Base-by-base conservation (phyloP, 495 filamentous ascomycete species). In the Xylaria sp. region DNA sequence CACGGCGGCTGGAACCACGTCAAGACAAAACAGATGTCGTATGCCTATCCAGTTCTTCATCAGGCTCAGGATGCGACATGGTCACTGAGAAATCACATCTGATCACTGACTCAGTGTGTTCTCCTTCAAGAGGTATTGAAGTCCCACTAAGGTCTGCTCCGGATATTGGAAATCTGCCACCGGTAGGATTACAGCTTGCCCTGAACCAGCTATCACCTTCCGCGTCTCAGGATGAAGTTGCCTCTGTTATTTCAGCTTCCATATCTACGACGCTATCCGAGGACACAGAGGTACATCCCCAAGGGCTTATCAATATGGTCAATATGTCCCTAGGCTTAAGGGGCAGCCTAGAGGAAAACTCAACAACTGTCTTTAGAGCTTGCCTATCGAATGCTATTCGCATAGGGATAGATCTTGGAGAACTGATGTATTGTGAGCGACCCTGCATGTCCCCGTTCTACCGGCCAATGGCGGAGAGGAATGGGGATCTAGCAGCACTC, bases 381-480 rank as follows among this genome's bases (percentile, higher is more conserved):
- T 77, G 76, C 9, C 59, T 83, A 15, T 69, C 74, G 24, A 86
- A 86, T 62, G 84, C 84, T 2, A 69, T 73, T 11, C 69, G 74
- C 29, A 71, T 85, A 5, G 79, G 80, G 0, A 73, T 83, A 26
- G 61, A 75, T 41, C 17, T 81, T n/a, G 48, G 71, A 7, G 72
- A 79, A 2, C 64, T 85, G 24, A 29, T 78, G 35, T 61, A 66
- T 50, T 71, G 68, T 19, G 43, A 35, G 37, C 75, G 73, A 29
- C 58, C 58, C 15, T 74, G 61, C 58, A 65, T 72, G 55, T 85
- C 83, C 3, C 82, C 80, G 0, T 85, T 85, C 67, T 84, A 79
- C 74, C 76, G 74, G 5, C 69, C 75, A 7, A 73, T 71, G 17
- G 69, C 73, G 5, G 24, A 57, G 21, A 66, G 33, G 41, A 44